Conservation (phyloP, 2,329 filamentous ascomycete genomes). For the Fusarium sarcochroum region DNA sequence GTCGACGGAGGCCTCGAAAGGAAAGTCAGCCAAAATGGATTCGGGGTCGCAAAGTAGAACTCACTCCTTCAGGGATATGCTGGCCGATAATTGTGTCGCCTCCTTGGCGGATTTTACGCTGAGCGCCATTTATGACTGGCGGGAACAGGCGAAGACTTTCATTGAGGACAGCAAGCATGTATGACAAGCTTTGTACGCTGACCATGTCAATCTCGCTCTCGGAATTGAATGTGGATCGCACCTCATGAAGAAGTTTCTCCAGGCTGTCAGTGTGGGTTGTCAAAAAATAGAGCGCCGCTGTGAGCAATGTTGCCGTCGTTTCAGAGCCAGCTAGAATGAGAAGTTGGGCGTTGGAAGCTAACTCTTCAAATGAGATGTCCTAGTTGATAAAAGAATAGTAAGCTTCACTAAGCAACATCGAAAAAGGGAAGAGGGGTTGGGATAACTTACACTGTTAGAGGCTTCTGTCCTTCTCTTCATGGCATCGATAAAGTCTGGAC, state of each 20-base stretch:
- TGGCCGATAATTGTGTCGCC: conserved; percentile 47
- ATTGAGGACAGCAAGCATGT: conserved; percentile 56
- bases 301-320: conserved; percentile 53
- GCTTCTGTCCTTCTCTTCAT: conserved; percentile 3
- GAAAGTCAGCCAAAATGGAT: not conserved
- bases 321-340: conserved; percentile 53
- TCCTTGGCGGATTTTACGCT: conserved; percentile 48
- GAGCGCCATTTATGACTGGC: not conserved
- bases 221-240: conserved; percentile 54
- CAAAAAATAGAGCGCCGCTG: conserved; percentile 49
- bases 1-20: conserved; percentile 8
- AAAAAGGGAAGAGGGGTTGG: not conserved
- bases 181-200: conserved; percentile 26
- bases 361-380: conserved; percentile 1
- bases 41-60: not conserved
- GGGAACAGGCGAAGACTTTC: conserved; percentile 57
- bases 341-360: not conserved
- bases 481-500: not conserved
- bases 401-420: not conserved
- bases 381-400: not conserved
- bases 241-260: conserved; percentile 54
- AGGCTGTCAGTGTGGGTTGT: conserved; percentile 36
- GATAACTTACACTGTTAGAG: not conserved
- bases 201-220: conserved; percentile 55
- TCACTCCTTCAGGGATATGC: conserved; percentile 51